These are phyloP conservation scores for Pseudogymnoascus sp. DNA, from an alignment of 2,329 filamentous ascomycete species.

Conservation along the genomic window DNA sequence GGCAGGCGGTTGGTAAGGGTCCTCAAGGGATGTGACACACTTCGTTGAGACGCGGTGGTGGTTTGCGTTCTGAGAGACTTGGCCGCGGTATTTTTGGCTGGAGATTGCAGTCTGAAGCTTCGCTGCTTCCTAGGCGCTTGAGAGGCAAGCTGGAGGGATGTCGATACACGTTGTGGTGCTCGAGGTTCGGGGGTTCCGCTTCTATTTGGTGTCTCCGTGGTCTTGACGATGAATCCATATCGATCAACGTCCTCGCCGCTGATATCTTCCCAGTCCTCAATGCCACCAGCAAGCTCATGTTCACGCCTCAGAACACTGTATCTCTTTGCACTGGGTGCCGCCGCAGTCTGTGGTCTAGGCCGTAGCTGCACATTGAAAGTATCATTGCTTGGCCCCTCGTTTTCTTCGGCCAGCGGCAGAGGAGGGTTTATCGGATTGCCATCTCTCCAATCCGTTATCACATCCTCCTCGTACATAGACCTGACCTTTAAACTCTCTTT, in stretches of 20 bases:
- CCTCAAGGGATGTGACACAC: constrained; percentile 48
- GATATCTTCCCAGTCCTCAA: constrained; percentile 63
- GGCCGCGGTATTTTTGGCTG: constrained; percentile 49
- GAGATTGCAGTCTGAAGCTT: constrained; percentile 32
- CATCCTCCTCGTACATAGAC: constrained; percentile 29
- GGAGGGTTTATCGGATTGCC: not conserved
- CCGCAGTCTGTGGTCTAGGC: constrained; percentile 20
- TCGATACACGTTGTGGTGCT: constrained; percentile 27
- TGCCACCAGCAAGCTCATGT: constrained; percentile 48
- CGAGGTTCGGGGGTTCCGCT: constrained; percentile 28
- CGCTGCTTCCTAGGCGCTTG: constrained; percentile 26
- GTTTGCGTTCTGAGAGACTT: constrained; percentile 51
- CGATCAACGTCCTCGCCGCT: constrained; percentile 55
- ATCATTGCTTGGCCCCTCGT: not conserved
- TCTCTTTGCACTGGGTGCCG: constrained; percentile 23
- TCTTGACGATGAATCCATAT: constrained; percentile 57
- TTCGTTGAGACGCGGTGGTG: constrained; percentile 29
- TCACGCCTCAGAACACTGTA: constrained; percentile 24
- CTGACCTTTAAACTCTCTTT: constrained; percentile 30
- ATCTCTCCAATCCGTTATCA: constrained; percentile 10
- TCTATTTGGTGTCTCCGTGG: constrained; percentile 14
- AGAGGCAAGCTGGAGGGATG: constrained; percentile 25
- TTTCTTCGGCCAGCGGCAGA: not conserved
- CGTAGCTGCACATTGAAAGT: constrained; percentile 5
- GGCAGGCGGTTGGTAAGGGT: constrained; percentile 53